Percentiles rank a stretch among this genome's conserved stretches.
These are phyloP conservation scores for Fusarium sp. DNA, from an alignment of 2,329 filamentous ascomycete species.

Conservation along the genomic window DNA sequence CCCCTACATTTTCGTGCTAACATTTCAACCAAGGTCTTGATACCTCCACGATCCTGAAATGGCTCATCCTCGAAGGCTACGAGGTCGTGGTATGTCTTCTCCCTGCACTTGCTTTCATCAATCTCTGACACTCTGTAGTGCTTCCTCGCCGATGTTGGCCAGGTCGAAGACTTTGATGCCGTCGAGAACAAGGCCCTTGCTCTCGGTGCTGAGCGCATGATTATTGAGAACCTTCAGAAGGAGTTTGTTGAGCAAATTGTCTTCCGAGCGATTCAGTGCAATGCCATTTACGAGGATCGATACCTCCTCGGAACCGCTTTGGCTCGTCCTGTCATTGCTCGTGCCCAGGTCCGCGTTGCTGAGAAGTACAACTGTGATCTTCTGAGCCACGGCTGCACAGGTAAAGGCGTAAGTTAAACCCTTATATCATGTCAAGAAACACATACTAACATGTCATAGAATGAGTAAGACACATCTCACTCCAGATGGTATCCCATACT, in stretches of 20 bases:
- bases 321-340: constrained; percentile 75
- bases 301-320: constrained; percentile 65
- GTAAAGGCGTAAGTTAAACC: constrained; percentile 66
- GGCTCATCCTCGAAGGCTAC: constrained; percentile 53
- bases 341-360: constrained; percentile 58
- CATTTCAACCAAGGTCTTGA: constrained; percentile 52
- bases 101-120: not conserved
- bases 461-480: constrained; percentile 48
- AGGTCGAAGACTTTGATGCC: constrained; percentile 77
- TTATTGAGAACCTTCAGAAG: constrained; percentile 72
- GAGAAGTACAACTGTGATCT: constrained; percentile 56
- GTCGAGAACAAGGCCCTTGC: constrained; percentile 74
- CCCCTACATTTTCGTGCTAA: constrained; percentile 2
- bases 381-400: constrained; percentile 69
- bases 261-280: constrained; percentile 79
- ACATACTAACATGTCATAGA: constrained; percentile 27
- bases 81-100: constrained; percentile 30
- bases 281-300: constrained; percentile 53
- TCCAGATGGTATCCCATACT: constrained; percentile 1
- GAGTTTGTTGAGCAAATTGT: constrained; percentile 83
- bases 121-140: constrained; percentile 40
- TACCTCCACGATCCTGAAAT: constrained; percentile 57
- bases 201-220: constrained; percentile 57
- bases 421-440: not conserved
- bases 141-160: constrained; percentile 73